Conservation (phyloP, 2,329 filamentous ascomycete genomes). For the Cladosporium oxysporum region DNA sequence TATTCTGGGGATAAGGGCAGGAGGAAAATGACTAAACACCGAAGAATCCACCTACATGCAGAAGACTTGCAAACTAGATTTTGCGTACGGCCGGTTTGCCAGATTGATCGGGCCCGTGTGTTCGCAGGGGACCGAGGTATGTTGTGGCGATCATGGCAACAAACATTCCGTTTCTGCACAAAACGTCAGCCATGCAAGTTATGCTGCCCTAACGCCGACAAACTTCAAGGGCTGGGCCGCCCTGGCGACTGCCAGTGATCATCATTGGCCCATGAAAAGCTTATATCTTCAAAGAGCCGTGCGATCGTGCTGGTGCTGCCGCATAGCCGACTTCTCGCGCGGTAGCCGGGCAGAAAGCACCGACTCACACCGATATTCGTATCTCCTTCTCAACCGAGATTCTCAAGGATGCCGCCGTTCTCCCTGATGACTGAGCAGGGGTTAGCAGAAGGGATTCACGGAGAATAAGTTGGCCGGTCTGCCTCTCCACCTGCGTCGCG, state of each 20-base stretch:
- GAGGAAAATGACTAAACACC: constrained; percentile 13
- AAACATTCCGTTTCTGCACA: constrained; percentile 7
- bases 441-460: neutral
- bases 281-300: neutral
- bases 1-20: constrained; percentile 8
- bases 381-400: neutral
- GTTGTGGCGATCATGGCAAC: constrained; percentile 12
- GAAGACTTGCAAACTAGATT: constrained; percentile 10
- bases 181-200: constrained; percentile 2
- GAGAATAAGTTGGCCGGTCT: neutral
- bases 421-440: constrained; percentile 4
- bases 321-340: constrained; percentile 7
- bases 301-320: neutral
- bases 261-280: constrained; percentile 8
- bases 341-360: constrained; percentile 4
- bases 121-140: constrained; percentile 15
- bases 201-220: constrained; percentile 9
- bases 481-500: neutral
- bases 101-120: constrained; percentile 5
- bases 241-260: neutral
- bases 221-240: neutral
- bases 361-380: neutral
- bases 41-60: constrained; percentile 12
- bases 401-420: neutral
- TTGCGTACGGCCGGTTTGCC: constrained; percentile 14